Conservation (phyloP, 2,329 filamentous ascomycete species). For the Trichocomaceae sp. region DNA sequence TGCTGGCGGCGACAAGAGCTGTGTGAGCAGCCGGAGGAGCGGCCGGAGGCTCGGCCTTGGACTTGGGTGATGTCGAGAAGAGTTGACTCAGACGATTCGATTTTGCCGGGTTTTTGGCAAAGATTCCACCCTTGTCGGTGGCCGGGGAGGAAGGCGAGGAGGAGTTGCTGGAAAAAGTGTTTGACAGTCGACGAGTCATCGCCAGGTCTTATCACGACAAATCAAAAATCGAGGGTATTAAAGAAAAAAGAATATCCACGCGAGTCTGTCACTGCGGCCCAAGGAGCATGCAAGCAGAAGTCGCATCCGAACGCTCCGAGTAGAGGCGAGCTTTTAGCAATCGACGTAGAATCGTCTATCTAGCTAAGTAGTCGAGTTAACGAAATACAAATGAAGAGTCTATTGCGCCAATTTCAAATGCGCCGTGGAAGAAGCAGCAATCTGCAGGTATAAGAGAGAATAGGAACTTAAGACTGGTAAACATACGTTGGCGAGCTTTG, state of each 20-base stretch:
- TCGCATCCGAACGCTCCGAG: not conserved
- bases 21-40: slow-evolving; percentile 46
- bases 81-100: slow-evolving; percentile 72
- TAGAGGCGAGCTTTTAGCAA: not conserved
- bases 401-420: too few species aligned
- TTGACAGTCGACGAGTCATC: slow-evolving; percentile 59
- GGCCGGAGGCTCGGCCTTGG: slow-evolving; percentile 53
- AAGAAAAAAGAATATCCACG: not conserved
- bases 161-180: slow-evolving; percentile 51
- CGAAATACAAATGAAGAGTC: not conserved
- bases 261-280: not conserved
- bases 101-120: slow-evolving; percentile 50
- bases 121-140: slow-evolving; percentile 49
- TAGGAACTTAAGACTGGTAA: not conserved
- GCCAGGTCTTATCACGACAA: slow-evolving; percentile 25
- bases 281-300: not conserved
- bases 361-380: not conserved
- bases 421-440: not conserved
- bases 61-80: slow-evolving; percentile 74
- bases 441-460: not conserved
- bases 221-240: not conserved
- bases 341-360: not conserved
- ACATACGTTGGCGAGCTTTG: slow-evolving; percentile 5
- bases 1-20: slow-evolving; percentile 61
- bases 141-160: slow-evolving; percentile 33